A percentile compares a stretch with the other conserved stretches of the same genome.
Evolutionary conservation across 176 grass and related monocot genomes (phyloP).

Genomic region (Aegilops tauschii): DNA sequence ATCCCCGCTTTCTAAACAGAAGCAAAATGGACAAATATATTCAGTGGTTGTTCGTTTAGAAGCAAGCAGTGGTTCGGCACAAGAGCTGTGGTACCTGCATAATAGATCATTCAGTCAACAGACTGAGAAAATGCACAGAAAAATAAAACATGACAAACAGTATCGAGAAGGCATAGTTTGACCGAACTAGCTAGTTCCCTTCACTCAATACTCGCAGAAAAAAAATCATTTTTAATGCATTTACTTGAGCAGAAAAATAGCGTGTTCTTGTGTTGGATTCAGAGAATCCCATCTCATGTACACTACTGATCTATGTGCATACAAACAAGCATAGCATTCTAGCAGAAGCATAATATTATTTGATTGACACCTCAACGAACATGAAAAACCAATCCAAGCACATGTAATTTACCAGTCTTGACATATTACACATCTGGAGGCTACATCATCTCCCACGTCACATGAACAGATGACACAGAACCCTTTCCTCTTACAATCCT

Average conservation of each 20-base stretch:
- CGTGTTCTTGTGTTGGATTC: neutral
- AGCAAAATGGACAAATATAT: slow-evolving; percentile 62
- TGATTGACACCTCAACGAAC: neutral
- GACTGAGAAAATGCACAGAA: slow-evolving; percentile 18
- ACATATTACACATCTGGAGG: slow-evolving; percentile 67
- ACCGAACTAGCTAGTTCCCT: slow-evolving; percentile 6
- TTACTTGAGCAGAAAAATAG: neutral
- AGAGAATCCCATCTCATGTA: neutral
- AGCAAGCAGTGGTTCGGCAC: slow-evolving; percentile 38
- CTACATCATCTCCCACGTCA: slow-evolving; percentile 41
- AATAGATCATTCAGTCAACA: slow-evolving; percentile 34
- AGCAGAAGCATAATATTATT: slow-evolving; percentile 9
- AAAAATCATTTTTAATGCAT: neutral
- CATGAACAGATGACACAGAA: slow-evolving; percentile 65
- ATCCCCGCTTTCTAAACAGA: slow-evolving; percentile 64
- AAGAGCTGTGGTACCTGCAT: slow-evolving; percentile 76
- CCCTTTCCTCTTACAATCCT: slow-evolving; percentile 40
- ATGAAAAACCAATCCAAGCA: slow-evolving; percentile 14
- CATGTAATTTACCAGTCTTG: slow-evolving; percentile 62
- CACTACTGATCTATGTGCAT: neutral
- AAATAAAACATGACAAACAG: neutral
- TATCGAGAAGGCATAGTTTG: neutral
- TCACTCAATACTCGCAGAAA: slow-evolving; percentile 2
- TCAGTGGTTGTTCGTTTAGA: slow-evolving; percentile 29
- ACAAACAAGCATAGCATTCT: neutral